Conservation (phyloP, 139 green algal species). For the Chlamydomonas schloesseri region DNA sequence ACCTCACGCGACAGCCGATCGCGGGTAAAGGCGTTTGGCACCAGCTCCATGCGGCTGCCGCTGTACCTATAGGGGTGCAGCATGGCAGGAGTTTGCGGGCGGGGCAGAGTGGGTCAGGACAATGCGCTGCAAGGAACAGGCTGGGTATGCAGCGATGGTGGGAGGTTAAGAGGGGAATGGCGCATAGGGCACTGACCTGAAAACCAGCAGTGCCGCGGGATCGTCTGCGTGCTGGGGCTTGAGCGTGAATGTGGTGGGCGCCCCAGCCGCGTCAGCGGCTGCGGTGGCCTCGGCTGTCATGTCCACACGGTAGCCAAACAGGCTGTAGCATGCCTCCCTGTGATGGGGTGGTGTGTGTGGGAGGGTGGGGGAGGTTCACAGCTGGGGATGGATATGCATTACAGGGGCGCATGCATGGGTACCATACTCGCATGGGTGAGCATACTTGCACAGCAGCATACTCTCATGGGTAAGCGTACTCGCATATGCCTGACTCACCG, state of each 20-base stretch:
- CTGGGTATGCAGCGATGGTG: too few relatives aligned
- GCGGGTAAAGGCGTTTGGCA: conserved; percentile 69
- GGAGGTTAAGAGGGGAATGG: too few relatives aligned
- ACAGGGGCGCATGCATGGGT: too few relatives aligned
- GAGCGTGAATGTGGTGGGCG: conserved; percentile 75
- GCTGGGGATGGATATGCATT: too few relatives aligned
- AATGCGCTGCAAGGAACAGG: neutral
- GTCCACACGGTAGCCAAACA: conserved; percentile 66
- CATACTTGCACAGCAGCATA: too few relatives aligned
- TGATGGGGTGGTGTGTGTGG: too few relatives aligned
- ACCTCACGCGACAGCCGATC: conserved; percentile 70
- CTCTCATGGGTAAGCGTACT: too few relatives aligned
- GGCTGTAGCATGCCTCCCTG: conserved; percentile 49
- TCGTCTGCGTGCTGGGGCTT: conserved; percentile 64
- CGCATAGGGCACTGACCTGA: too few relatives aligned
- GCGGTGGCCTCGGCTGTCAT: conserved; percentile 71
- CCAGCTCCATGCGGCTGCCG: conserved; percentile 63
- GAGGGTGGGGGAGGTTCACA: too few relatives aligned
- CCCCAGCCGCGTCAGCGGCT: conserved; percentile 45
- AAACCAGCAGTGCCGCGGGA: conserved; percentile 61
- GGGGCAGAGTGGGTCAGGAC: neutral
- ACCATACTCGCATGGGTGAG: too few relatives aligned
- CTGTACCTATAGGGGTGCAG: conserved; percentile 42
- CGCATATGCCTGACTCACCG: conserved; percentile 26
- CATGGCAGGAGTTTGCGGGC: too few relatives aligned